Base-by-base conservation (phyloP, 345 rosid genomes). In the Rubroshorea leprosula region DNA sequence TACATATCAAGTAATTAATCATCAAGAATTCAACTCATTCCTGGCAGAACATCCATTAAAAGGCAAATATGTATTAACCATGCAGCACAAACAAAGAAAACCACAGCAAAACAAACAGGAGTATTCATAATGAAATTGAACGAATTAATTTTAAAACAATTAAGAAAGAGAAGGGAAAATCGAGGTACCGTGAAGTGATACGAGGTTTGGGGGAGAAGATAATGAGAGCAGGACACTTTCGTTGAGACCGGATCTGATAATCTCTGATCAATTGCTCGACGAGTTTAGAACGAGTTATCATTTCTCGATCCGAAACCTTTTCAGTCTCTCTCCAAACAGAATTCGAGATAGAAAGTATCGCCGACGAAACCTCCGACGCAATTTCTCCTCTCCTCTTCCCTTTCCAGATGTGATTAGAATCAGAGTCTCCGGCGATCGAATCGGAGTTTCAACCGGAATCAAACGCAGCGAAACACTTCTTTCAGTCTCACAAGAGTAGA, bases 241-340 rank as follows among this genome's bases (percentile, higher is more conserved):
- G 64, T 52, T 75, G 82, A 35, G 80, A 75, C 65, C 80, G 72
- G 79, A 82, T 62, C 84, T 75, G 80, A 72, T 64, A 63, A 54
- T 75, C 78, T 48, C 82, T 67, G 41, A 35, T 35, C 62, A 77
- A 72, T 69, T 71, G 82, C 79, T 82, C 87, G 5, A 67, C 87
- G 52, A 79, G 82, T 71, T 75, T 77, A 49, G 84, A 77, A 54
- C 82, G 64, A 27, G 87, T 82, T 49, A 82, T 76, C 87, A 79
- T 82, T 16, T 61, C 66, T 55, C 24, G 21, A 22, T 27, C 61
- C 64, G 64, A 22, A 45, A 66, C 5, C 16, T 18, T 39, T n/a
- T n/a, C n/a, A n/a, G n/a, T n/a, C 31, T 49, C 54, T 53, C 68
- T 48, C 38, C 55, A 13, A 55, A 22, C 1, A 10, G 54, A 26